Evolutionary conservation across 768 basidiomycete species (phyloP).

Genomic region (Boletus fagicola): DNA sequence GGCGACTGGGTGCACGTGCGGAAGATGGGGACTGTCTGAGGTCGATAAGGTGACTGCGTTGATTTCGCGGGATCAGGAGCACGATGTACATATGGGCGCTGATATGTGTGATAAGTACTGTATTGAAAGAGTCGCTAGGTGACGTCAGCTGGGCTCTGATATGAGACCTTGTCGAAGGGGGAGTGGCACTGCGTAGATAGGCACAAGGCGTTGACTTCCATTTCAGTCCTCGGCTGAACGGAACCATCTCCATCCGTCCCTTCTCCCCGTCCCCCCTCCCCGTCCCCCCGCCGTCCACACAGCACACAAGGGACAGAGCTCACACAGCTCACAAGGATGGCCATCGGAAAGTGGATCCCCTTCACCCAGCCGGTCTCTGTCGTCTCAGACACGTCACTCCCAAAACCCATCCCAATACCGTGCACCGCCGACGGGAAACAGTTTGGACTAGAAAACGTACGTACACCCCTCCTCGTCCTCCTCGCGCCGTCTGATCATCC

Average conservation of each 20-base stretch:
- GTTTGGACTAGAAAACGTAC: conserved; percentile 96
- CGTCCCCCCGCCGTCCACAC: not conserved
- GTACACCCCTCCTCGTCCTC: conserved; percentile 33
- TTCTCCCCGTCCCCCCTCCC: not conserved
- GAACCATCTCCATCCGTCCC: conserved; percentile 6
- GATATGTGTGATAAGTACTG: not conserved
- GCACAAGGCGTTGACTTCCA: not conserved
- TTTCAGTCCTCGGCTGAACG: conserved; percentile 2
- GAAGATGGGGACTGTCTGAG: conserved; percentile 37
- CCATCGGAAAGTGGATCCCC: conserved; percentile 40
- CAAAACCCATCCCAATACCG: conserved; percentile 38
- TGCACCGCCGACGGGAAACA: conserved; percentile 72
- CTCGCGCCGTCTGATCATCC: conserved; percentile 10
- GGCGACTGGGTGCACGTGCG: conserved; percentile 59
- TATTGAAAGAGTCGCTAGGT: no score
- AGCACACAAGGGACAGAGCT: not conserved
- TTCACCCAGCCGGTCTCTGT: conserved; percentile 32
- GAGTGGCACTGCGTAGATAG: not conserved
- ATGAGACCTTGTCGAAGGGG: no score
- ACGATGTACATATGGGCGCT: not conserved
- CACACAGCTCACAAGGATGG: conserved; percentile 20
- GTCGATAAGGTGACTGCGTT: not conserved
- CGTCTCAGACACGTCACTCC: conserved; percentile 25
- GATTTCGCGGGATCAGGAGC: not conserved
- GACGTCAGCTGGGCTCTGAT: no score